Conservation (phyloP, 495 filamentous ascomycete species). For the Aspergillus asperescens region DNA sequence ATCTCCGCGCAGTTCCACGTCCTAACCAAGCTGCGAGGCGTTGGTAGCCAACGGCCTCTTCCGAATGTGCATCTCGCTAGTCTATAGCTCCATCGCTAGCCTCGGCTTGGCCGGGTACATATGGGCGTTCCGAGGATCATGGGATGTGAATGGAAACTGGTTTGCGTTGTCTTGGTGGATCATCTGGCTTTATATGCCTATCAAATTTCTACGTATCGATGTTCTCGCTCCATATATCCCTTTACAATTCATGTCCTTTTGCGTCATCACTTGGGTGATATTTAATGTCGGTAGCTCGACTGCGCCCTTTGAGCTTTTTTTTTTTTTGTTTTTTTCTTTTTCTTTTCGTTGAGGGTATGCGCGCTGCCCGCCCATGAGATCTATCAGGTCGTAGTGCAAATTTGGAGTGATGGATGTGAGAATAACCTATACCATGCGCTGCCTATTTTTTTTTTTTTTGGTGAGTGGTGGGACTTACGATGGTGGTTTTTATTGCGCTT, state of each 20-base stretch:
- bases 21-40: conserved; percentile 33
- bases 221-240: conserved; percentile 1
- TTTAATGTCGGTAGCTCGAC: conserved; percentile 40
- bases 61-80: conserved; percentile 29
- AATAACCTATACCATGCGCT: conserved; percentile 36
- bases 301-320: conserved; percentile 39
- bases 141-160: conserved; percentile 35
- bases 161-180: conserved; percentile 40
- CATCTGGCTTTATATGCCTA: conserved; percentile 44
- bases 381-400: conserved; percentile 41
- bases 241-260: conserved; percentile 33
- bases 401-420: conserved; percentile 49
- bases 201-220: conserved; percentile 41
- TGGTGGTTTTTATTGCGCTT: too few relatives aligned
- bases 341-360: conserved; percentile 44
- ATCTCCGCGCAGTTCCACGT: conserved; percentile 35
- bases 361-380: conserved; percentile 43
- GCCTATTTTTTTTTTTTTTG: conserved; percentile 40
- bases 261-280: conserved; percentile 42
- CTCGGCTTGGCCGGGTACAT: conserved; percentile 38
- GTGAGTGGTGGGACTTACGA: not conserved
- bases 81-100: conserved; percentile 38
- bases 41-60: conserved; percentile 32
- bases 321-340: conserved; percentile 20
- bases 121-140: conserved; percentile 42